Conservation (phyloP, 2,329 filamentous ascomycete genomes). For the Metarhizium anisopliae region DNA sequence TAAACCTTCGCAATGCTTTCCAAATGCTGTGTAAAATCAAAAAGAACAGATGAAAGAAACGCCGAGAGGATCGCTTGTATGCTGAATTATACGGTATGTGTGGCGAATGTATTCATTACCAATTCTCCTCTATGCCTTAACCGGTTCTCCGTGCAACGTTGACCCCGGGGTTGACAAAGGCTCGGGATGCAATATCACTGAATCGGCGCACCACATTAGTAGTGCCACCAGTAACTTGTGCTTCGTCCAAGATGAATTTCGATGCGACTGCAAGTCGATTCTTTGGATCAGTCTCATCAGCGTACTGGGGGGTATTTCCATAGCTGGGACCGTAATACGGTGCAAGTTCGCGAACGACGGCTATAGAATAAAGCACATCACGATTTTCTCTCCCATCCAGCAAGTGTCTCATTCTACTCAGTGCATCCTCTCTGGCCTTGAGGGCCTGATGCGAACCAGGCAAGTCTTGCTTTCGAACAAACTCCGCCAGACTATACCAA, state of each 20-base stretch:
- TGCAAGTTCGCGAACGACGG: constrained; percentile 67
- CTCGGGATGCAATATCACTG: constrained; percentile 55
- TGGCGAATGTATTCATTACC: background rate
- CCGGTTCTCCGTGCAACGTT: constrained; percentile 29
- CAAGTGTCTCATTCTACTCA: constrained; percentile 58
- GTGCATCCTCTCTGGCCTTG: constrained; percentile 54
- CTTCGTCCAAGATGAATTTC: constrained; percentile 59
- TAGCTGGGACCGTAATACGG: constrained; percentile 53
- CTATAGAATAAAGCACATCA: constrained; percentile 84
- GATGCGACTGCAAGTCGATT: constrained; percentile 60
- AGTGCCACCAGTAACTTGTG: constrained; percentile 55
- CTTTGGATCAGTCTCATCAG: constrained; percentile 58
- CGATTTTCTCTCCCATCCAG: constrained; percentile 78
- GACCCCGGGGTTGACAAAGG: constrained; percentile 45
- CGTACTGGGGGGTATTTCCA: constrained; percentile 46
- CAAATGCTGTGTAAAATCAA: constrained; percentile 20
- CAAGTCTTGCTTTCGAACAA: constrained; percentile 51
- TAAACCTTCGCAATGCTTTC: constrained; percentile 22
- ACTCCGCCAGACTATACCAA: constrained; percentile 69
- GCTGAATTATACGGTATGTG: background rate
- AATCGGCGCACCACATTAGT: constrained; percentile 66
- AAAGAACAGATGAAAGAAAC: constrained; percentile 3
- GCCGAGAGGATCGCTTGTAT: background rate
- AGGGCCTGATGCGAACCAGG: constrained; percentile 31
- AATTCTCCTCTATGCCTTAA: background rate